Percentiles rank a stretch among this genome's conserved stretches.
These are phyloP conservation scores for Cucurbita argyrosperma DNA, from an alignment of 306 rosid species.

Conservation along the genomic window DNA sequence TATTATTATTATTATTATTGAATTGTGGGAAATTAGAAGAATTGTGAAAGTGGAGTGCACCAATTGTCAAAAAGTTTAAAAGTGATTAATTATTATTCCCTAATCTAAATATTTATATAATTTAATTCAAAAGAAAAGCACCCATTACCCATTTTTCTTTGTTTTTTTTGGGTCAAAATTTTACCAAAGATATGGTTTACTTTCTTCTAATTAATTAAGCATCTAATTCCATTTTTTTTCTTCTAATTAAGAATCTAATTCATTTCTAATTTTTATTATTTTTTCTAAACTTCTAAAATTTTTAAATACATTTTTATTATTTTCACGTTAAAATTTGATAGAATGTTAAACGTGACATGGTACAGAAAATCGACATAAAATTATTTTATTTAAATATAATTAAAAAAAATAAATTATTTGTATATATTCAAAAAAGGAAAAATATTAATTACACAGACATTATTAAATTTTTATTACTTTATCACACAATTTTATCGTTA, in stretches of 20 bases:
- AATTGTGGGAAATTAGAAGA: not conserved
- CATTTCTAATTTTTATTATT: not conserved
- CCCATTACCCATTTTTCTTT: not conserved
- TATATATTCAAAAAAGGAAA: no score
- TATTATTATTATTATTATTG: not conserved
- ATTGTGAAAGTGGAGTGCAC: not conserved
- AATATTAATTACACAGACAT: no score
- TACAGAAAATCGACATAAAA: no score
- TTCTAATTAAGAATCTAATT: no score
- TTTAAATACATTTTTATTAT: not conserved
- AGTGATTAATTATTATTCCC: conserved; percentile 2
- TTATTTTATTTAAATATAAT: no score
- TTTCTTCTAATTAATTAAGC: not conserved
- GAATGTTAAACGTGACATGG: no score
- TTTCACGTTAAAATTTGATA: no score
- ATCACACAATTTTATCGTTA: no score
- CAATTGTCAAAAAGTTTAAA: not conserved
- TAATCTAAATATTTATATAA: not conserved
- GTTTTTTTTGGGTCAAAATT: not conserved
- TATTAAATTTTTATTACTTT: no score
- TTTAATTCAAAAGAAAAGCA: not conserved
- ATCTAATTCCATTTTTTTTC: not conserved
- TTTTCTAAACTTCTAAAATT: not conserved
- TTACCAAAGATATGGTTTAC: not conserved
- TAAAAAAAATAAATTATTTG: no score